phyloP scores from a whole-genome alignment of 164 flowering plant genomes.

The Cinnamomum chago region DNA sequence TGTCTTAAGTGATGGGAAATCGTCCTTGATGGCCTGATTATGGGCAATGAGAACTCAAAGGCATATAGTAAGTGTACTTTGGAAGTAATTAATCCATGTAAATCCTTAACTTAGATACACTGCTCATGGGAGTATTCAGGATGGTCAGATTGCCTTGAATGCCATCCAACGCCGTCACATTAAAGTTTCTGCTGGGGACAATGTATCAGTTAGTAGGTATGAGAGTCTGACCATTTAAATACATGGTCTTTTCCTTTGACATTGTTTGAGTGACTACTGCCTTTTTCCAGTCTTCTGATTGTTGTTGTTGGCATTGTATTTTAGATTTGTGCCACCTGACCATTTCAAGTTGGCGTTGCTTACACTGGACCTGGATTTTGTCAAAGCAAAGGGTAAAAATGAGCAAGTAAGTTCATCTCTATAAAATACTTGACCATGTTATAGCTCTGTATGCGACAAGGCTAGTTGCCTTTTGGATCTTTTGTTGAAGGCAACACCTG shows the following conservation, averaged over 20 bases:
- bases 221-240: neutral
- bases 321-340: slow-evolving; percentile 57
- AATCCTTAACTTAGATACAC: slow-evolving; percentile 53
- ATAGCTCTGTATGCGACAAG: too few species aligned
- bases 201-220: slow-evolving; percentile 58
- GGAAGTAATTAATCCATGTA: neutral
- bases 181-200: slow-evolving; percentile 75
- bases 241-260: neutral
- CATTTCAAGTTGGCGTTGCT: slow-evolving; percentile 56
- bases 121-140: slow-evolving; percentile 48
- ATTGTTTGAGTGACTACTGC: neutral
- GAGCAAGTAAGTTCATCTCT: slow-evolving; percentile 36
- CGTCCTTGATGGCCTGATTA: neutral
- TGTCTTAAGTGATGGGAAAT: neutral
- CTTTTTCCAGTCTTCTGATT: neutral
- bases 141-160: slow-evolving; percentile 68
- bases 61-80: neutral
- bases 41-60: neutral
- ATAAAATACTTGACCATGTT: too few species aligned
- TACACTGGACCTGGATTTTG: slow-evolving; percentile 66
- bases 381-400: slow-evolving; percentile 46
- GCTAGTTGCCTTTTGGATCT: neutral
- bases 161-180: slow-evolving; percentile 75
- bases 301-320: slow-evolving; percentile 4
- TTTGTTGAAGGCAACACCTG: neutral